Base-by-base conservation (phyloP, 352 stramenopile species). In the Thraustotheca clavata region DNA sequence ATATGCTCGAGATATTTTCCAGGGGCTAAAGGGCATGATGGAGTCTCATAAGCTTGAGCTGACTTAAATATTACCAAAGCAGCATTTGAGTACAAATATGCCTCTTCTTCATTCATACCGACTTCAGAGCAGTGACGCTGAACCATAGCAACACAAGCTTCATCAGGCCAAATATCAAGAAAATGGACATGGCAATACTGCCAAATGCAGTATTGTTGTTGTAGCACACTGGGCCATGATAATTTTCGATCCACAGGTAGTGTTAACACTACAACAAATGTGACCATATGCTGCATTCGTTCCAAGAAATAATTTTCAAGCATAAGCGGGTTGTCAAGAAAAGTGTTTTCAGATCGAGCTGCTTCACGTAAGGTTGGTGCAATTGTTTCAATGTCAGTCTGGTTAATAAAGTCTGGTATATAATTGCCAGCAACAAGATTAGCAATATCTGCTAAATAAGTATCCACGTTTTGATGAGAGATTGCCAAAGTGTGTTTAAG, bases 351-450 rank as follows among this genome's bases (percentile, higher is more conserved):
- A 34, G 32, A 62, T 7, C 77, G 54, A 0, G 59, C 48, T 18
- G 62, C 71, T 27, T 79, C 67, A 7, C 76, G 74, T 2, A 89
- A 46, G 20, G 63, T 59, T 2, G 63, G 38, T 9, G 86, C 29
- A 2, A 86, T 43, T 0, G 80, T 75, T 27, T 82, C 72, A 20
- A 91, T 65, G 41, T 89, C 77, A 18, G 78, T 76, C 46, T 83
- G 74, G 5, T 71, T 34, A 12, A 91, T 59, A 1, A 87, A 59
- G 4, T 87, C 73, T 1, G 69, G 67, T 2, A 83, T 35, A 26
- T 68, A 73, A 26, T 69, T 59, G 0, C 76, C 80, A 18, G 70
- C 73, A 3, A 89, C 60, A 47, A 83, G 79, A 20, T 69, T 66
- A 62, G 86, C 76, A 14, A 89, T 34, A 12, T 69, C 55, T 8